These are phyloP conservation scores for Termitomyces sp. DNA, from an alignment of 1,284 basidiomycete species.

Conservation along the genomic window DNA sequence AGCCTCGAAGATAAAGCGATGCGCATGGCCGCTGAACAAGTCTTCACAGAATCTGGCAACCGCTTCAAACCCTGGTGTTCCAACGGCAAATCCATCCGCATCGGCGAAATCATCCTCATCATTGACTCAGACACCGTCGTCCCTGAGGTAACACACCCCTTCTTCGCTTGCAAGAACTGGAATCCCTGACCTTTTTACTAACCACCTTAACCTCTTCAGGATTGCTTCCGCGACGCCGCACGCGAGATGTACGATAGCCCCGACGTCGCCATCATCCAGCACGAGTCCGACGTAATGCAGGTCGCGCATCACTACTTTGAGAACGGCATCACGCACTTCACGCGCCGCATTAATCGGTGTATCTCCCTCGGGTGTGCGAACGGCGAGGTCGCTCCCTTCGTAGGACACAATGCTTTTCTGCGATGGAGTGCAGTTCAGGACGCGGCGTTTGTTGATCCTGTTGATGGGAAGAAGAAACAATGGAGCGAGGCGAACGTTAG, in stretches of 20 bases:
- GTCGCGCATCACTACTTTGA: conserved; percentile 86
- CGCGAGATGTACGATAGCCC: conserved; percentile 74
- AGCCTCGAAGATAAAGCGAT: conserved; percentile 63
- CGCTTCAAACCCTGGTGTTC: conserved; percentile 60
- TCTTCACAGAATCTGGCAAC: conserved; percentile 50
- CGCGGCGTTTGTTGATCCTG: conserved; percentile 64
- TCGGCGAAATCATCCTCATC: conserved; percentile 68
- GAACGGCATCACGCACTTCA: conserved; percentile 82
- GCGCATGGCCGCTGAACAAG: conserved; percentile 59
- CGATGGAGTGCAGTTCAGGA: conserved; percentile 84
- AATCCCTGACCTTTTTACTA: background rate
- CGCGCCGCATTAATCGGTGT: conserved; percentile 69
- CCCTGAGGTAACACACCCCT: conserved; percentile 46
- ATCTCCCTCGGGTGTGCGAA: conserved; percentile 75
- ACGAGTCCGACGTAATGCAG: conserved; percentile 84
- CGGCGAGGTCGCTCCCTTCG: conserved; percentile 82
- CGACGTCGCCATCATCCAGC: conserved; percentile 81
- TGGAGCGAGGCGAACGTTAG: conserved; percentile 87
- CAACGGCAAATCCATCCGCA: conserved; percentile 55
- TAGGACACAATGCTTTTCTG: conserved; percentile 88
- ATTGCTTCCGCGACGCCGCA: conserved; percentile 83
- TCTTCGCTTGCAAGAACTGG: background rate
- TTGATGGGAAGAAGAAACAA: conserved; percentile 61
- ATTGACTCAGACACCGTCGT: conserved; percentile 84
- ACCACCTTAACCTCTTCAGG: conserved; percentile 25